Conservation (phyloP, 805 yeast genomes). For the Saccharomycopsis javanensis region DNA sequence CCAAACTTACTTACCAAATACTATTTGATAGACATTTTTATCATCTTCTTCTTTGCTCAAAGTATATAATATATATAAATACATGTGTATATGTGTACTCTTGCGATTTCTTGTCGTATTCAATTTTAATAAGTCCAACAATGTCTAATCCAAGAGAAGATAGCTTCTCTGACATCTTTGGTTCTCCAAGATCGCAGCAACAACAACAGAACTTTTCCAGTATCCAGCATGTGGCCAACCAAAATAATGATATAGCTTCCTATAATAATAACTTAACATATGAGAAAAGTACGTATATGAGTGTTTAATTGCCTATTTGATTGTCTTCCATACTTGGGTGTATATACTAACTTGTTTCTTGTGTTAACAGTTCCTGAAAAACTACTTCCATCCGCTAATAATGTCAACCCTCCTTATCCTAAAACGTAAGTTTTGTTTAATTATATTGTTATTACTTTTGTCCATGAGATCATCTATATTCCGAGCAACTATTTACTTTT, state of each 20-base stretch:
- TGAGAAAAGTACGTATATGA: not conserved
- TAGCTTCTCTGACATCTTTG: not conserved
- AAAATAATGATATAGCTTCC: not conserved
- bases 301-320: not conserved
- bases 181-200: slow-evolving; percentile 1
- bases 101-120: too few species aligned
- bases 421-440: not conserved
- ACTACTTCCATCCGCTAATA: not conserved
- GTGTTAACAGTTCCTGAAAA: not conserved
- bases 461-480: too few species aligned
- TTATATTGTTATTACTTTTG: not conserved
- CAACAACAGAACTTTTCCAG: not conserved
- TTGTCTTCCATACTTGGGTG: not conserved
- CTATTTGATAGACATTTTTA: too few species aligned
- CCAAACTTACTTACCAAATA: too few species aligned
- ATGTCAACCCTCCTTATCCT: not conserved
- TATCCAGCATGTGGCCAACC: not conserved
- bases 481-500: too few species aligned
- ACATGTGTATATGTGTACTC: too few species aligned
- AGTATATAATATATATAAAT: too few species aligned
- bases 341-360: not conserved
- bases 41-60: not conserved
- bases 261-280: not conserved
- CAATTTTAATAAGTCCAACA: not conserved
- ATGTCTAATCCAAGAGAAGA: not conserved